A percentile compares a stretch with the other conserved stretches of the same genome.
Evolutionary conservation across 2,329 filamentous ascomycete species (phyloP).

Genomic region (Sclerotinia trifoliorum): DNA sequence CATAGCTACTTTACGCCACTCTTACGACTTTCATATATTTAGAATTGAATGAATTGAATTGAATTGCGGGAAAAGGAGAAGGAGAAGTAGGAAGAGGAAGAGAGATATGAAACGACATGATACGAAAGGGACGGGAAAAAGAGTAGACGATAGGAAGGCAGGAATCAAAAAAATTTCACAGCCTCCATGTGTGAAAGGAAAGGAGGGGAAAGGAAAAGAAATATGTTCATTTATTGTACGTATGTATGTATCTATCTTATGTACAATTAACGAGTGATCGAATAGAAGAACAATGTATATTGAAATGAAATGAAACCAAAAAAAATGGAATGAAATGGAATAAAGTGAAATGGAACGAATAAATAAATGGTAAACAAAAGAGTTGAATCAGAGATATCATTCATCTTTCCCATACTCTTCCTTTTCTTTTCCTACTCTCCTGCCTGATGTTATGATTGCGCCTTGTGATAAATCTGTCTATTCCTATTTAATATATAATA

Average conservation of each 20-base stretch:
- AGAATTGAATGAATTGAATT: neutral
- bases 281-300: conserved; percentile 12
- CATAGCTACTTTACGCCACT: conserved; percentile 1
- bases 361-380: neutral
- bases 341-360: neutral
- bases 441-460: neutral
- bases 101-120: no score
- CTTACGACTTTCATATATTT: neutral
- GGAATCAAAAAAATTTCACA: no score
- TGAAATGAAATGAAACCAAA: neutral
- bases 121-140: no score
- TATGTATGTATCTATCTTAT: no score
- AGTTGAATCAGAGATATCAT: neutral
- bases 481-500: neutral
- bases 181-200: neutral
- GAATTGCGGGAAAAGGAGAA: neutral
- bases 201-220: neutral
- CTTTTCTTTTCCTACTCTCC: no score
- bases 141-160: no score
- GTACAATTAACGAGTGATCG: conserved; percentile 8
- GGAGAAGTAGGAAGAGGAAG: neutral
- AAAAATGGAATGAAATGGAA: neutral
- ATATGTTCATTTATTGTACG: conserved; percentile 8
- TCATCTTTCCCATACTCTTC: neutral
- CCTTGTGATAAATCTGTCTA: no score